Conservation (phyloP, 2,329 filamentous ascomycete genomes). For the Fusarium nisikadoi region DNA sequence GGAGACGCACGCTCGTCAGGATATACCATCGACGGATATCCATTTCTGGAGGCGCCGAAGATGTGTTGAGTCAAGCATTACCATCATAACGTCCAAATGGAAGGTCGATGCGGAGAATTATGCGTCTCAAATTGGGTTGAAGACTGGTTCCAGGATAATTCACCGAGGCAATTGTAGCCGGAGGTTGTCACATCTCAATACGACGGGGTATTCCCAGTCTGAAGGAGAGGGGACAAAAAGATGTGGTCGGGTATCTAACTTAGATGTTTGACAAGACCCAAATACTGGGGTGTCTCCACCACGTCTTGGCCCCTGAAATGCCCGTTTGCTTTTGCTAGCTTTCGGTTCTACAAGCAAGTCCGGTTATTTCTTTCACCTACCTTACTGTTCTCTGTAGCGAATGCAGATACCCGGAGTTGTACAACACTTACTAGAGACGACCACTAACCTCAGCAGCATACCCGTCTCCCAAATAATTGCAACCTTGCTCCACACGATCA, state of each 20-base stretch:
- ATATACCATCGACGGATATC: conserved; percentile 11
- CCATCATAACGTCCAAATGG: background rate
- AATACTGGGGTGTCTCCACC: background rate
- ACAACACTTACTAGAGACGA: background rate
- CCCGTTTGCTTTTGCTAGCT: background rate
- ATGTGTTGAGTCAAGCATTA: background rate
- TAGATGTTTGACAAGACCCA: background rate
- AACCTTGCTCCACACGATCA: background rate
- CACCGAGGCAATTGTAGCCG: conserved; percentile 31
- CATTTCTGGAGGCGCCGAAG: conserved; percentile 9
- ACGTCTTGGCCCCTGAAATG: background rate
- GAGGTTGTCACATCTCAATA: conserved; percentile 3
- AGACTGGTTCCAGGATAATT: background rate
- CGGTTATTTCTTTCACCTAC: background rate
- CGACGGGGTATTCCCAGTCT: background rate
- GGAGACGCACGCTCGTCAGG: background rate
- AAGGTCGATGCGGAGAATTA: conserved; percentile 30
- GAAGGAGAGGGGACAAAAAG: background rate
- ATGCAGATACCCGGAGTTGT: background rate
- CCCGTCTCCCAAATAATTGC: background rate
- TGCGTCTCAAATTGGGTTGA: conserved; percentile 1
- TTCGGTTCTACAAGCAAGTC: background rate
- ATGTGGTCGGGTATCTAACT: background rate
- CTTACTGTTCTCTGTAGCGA: background rate
- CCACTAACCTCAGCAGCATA: background rate